Percentiles rank a stretch among this genome's conserved stretches.
These are phyloP conservation scores for Nemania sp. DNA, from an alignment of 2,329 filamentous ascomycete genomes.

Conservation along the genomic window DNA sequence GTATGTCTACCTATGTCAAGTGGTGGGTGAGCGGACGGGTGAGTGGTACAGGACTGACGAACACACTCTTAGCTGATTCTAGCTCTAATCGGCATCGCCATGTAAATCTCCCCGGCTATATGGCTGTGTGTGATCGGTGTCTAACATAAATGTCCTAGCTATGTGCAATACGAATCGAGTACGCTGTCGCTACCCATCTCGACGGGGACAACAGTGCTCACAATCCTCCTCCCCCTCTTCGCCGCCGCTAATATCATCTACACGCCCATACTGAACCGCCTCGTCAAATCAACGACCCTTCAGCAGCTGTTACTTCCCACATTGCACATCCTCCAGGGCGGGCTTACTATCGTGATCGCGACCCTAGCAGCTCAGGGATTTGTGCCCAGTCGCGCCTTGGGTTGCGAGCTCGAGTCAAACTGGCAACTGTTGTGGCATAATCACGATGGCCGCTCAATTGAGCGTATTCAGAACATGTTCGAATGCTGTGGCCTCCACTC, in stretches of 20 bases:
- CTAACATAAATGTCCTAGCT: slow-evolving; percentile 29
- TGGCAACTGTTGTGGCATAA: slow-evolving; percentile 60
- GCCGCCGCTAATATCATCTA: slow-evolving; percentile 36
- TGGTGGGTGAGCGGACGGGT: not conserved
- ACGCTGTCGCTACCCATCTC: slow-evolving; percentile 39
- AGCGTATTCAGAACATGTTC: slow-evolving; percentile 66
- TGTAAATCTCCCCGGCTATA: slow-evolving; percentile 8
- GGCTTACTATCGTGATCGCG: slow-evolving; percentile 50
- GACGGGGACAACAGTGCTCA: slow-evolving; percentile 37
- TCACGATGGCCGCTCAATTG: slow-evolving; percentile 56
- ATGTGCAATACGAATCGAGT: slow-evolving; percentile 38
- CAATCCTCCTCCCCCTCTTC: slow-evolving; percentile 39
- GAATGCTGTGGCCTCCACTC: slow-evolving; percentile 68
- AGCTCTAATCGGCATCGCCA: slow-evolving; percentile 26
- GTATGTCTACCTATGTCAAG: slow-evolving; percentile 4
- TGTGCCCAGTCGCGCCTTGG: slow-evolving; percentile 40
- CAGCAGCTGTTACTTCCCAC: slow-evolving; percentile 40
- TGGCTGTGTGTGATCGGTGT: not conserved
- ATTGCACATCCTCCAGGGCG: slow-evolving; percentile 49
- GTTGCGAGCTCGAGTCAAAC: slow-evolving; percentile 59
- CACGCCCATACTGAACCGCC: slow-evolving; percentile 25
- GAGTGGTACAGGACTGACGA: slow-evolving; percentile 8
- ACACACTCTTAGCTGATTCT: slow-evolving; percentile 20
- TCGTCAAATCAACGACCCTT: slow-evolving; percentile 13
- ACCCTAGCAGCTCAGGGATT: slow-evolving; percentile 46